These are phyloP conservation scores for Melampsora americana DNA, from an alignment of 1,284 basidiomycete genomes.

Conservation along the genomic window DNA sequence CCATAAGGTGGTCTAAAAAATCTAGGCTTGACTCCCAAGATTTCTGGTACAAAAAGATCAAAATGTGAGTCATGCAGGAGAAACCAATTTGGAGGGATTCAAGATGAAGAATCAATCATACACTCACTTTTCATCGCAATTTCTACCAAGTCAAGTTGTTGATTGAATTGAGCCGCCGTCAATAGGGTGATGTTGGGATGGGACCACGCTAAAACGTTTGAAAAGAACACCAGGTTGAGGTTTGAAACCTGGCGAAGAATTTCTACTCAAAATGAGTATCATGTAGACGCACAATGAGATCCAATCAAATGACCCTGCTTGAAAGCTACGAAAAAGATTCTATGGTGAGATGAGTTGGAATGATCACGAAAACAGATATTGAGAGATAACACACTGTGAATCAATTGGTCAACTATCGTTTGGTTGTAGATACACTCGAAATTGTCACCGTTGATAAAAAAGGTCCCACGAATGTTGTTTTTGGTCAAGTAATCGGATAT, in stretches of 20 bases:
- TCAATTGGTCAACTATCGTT: neutral
- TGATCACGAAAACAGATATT: neutral
- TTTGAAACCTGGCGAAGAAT: too few relatives aligned
- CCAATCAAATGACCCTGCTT: neutral
- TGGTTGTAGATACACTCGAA: neutral
- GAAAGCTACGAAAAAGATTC: neutral
- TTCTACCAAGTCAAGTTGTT: constrained; percentile 32
- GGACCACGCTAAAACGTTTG: constrained; percentile 27
- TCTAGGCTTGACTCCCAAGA: constrained; percentile 33
- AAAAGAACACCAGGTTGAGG: neutral
- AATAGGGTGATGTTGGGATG: constrained; percentile 27
- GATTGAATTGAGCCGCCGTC: constrained; percentile 7
- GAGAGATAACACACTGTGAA: neutral
- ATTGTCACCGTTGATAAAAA: constrained; percentile 7
- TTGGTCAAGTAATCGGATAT: neutral
- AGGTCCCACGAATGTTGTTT: neutral
- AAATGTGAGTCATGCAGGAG: neutral
- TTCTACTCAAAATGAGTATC: too few relatives aligned
- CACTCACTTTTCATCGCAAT: constrained; percentile 27
- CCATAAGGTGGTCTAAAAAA: constrained; percentile 42
- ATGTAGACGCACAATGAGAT: neutral
- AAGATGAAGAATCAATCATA: neutral
- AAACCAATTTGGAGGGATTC: neutral
- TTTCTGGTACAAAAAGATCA: constrained; percentile 29
- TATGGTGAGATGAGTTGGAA: neutral